phyloP scores from a whole-genome alignment of 2,329 filamentous ascomycete genomes.

The Exophiala sp. region DNA sequence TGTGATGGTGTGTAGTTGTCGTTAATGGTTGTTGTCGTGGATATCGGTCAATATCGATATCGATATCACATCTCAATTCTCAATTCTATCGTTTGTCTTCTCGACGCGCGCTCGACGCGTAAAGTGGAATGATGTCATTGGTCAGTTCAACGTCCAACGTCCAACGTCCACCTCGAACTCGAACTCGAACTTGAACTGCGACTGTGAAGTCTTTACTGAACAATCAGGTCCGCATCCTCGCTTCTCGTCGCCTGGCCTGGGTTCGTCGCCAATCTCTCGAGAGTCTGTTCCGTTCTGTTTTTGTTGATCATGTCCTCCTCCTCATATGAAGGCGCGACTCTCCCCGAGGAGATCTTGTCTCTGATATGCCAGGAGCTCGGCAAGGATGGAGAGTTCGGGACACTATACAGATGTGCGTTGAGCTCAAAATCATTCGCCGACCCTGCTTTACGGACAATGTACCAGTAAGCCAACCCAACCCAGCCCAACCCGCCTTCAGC shows the following conservation, averaged over 20 bases:
- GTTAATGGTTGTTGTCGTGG: not conserved
- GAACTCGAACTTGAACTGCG: too few species aligned
- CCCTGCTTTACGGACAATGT: constrained; percentile 56
- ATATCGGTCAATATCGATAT: too few species aligned
- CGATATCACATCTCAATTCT: too few species aligned
- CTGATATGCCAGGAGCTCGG: constrained; percentile 54
- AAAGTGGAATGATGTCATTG: constrained; percentile 13
- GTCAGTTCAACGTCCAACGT: not conserved
- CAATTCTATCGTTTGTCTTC: not conserved
- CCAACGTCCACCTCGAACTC: too few species aligned
- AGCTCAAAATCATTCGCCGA: constrained; percentile 52
- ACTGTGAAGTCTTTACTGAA: too few species aligned
- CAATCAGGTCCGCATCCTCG: too few species aligned
- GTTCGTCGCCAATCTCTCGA: too few species aligned
- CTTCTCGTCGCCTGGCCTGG: too few species aligned
- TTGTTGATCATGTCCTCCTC: constrained; percentile 9
- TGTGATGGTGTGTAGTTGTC: not conserved
- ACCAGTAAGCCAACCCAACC: constrained; percentile 48
- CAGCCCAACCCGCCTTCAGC: not conserved
- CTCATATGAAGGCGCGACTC: constrained; percentile 8
- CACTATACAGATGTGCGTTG: constrained; percentile 55
- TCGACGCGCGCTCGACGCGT: constrained; percentile 2
- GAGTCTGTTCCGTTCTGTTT: not conserved
- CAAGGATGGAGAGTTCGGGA: constrained; percentile 51
- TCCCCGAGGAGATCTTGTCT: constrained; percentile 28